phyloP scores from a whole-genome alignment of 2,329 filamentous ascomycete genomes.

The Didymella keratinophila region DNA sequence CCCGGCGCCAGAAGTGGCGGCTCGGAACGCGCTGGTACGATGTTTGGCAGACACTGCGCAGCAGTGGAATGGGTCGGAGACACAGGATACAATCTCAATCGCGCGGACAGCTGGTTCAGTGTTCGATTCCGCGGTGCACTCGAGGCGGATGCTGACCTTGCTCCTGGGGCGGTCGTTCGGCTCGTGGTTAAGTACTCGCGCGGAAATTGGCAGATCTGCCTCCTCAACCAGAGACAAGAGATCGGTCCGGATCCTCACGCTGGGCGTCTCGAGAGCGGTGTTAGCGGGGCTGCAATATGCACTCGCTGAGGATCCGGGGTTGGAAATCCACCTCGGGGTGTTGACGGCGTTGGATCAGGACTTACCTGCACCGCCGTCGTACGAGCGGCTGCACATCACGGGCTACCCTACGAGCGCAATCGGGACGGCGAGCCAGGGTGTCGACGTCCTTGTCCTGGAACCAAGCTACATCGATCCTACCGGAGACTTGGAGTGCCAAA shows the following conservation, averaged over 20 bases:
- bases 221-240: too few species aligned
- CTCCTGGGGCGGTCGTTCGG: conserved; percentile 18
- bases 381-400: neutral
- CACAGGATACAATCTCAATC: conserved; percentile 4
- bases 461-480: conserved; percentile 67
- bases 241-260: conserved; percentile 12
- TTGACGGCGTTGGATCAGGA: conserved; percentile 51
- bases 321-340: conserved; percentile 63
- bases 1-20: conserved; percentile 66
- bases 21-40: conserved; percentile 60
- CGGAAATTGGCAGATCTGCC: neutral
- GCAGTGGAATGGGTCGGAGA: conserved; percentile 16
- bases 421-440: conserved; percentile 60
- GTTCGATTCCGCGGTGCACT: conserved; percentile 12
- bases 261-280: conserved; percentile 66
- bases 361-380: neutral
- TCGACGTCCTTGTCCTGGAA: conserved; percentile 68
- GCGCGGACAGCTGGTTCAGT: neutral
- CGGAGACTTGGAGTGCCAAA: conserved; percentile 72
- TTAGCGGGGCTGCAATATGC: conserved; percentile 55
- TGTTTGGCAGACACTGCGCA: conserved; percentile 47
- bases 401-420: conserved; percentile 67
- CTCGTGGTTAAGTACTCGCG: conserved; percentile 17
- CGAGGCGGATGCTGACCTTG: conserved; percentile 5
- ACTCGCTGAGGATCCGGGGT: conserved; percentile 48